Conservation (phyloP, 257 asterid species). For the Nicotiana knightiana region DNA sequence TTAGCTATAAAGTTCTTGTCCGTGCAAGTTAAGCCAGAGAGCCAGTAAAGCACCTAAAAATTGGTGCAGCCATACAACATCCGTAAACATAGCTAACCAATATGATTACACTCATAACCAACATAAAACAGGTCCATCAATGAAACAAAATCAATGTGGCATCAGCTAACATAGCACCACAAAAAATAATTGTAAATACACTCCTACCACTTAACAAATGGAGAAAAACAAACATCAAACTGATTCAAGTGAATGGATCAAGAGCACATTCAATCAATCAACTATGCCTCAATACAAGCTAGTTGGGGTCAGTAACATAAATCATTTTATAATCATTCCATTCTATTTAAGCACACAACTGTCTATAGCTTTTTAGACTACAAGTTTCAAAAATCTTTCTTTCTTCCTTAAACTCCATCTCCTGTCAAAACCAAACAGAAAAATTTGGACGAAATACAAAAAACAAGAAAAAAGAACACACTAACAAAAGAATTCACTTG, state of each 20-base stretch:
- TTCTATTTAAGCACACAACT: neutral
- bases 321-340: neutral
- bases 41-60: slow-evolving; percentile 85
- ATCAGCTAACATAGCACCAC: too few relatives aligned
- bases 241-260: neutral
- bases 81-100: neutral
- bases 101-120: neutral
- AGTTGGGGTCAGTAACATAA: neutral
- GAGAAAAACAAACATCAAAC: neutral
- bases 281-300: neutral
- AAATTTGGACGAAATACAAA: too few relatives aligned
- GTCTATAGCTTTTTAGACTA: too few relatives aligned
- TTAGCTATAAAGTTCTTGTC: slow-evolving; percentile 86
- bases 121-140: neutral
- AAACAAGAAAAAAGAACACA: neutral
- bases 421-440: too few relatives aligned
- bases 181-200: neutral
- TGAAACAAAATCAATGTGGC: too few relatives aligned
- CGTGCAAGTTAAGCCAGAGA: slow-evolving; percentile 88
- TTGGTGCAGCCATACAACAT: neutral
- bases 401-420: too few relatives aligned
- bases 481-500: neutral
- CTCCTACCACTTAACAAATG: neutral
- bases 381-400: too few relatives aligned
- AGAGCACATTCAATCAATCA: neutral